Evolutionary conservation across 2,329 filamentous ascomycete species (phyloP).

Genomic region (Ascochyta clinopodiicola): DNA sequence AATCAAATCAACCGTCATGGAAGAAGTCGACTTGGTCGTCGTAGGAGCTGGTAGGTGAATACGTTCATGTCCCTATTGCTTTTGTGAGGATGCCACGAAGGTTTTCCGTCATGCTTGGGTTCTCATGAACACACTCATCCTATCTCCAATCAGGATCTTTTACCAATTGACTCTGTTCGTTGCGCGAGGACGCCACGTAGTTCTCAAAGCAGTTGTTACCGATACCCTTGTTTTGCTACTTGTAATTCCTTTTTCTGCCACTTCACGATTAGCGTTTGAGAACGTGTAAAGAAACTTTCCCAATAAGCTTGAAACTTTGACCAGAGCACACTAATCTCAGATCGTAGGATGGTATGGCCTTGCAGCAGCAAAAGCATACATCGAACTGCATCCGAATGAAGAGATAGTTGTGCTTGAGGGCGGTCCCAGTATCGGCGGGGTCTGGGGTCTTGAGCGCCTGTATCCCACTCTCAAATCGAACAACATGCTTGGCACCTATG

Average conservation of each 20-base stretch:
- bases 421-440: slow-evolving; percentile 48
- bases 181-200: background rate
- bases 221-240: background rate
- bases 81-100: background rate
- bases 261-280: background rate
- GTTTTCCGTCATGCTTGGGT: background rate
- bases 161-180: background rate
- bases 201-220: background rate
- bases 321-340: background rate
- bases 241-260: background rate
- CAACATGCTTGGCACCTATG: slow-evolving; percentile 51
- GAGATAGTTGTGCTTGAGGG: slow-evolving; percentile 53
- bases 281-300: background rate
- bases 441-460: slow-evolving; percentile 51
- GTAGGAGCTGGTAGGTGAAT: slow-evolving; percentile 33
- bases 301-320: background rate
- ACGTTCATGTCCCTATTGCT: background rate
- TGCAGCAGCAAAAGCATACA: slow-evolving; percentile 42
- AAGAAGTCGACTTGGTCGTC: slow-evolving; percentile 29
- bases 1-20: slow-evolving; percentile 11
- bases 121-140: background rate
- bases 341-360: slow-evolving; percentile 38
- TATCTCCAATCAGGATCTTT: background rate
- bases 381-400: slow-evolving; percentile 50
- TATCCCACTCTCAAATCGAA: slow-evolving; percentile 55